Conservation (phyloP, 148 eudicot species). For the Rhododendron simsii region DNA sequence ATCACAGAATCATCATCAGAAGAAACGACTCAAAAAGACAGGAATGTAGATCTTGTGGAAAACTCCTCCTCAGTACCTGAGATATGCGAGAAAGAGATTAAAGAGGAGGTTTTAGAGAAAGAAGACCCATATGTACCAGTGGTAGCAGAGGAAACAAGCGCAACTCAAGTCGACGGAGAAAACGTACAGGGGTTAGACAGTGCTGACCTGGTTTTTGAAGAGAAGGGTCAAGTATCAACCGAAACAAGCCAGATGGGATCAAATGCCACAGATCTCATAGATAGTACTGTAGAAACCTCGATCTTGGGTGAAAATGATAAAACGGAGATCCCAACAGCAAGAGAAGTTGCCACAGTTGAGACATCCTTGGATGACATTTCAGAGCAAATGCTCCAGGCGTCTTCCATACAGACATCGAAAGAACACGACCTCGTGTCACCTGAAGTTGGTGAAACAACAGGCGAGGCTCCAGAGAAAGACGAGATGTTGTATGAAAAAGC, state of each 20-base stretch:
- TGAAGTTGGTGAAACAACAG: slow-evolving; percentile 2
- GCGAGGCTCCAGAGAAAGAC: slow-evolving; percentile 8
- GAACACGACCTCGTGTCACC: neutral
- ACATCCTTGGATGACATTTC: slow-evolving; percentile 4
- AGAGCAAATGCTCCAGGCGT: neutral
- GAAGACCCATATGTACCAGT: neutral
- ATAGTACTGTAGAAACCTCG: neutral
- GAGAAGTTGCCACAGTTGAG: slow-evolving; percentile 2
- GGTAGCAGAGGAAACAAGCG: neutral
- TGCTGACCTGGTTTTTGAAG: slow-evolving; percentile 2
- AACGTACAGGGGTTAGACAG: neutral
- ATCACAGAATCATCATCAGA: neutral
- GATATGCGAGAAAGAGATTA: neutral
- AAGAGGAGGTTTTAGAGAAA: slow-evolving; percentile 1
- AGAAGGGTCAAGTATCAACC: neutral
- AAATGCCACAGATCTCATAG: neutral
- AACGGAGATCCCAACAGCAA: neutral
- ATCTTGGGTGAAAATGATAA: neutral
- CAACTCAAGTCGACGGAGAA: neutral
- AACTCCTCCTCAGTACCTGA: slow-evolving; percentile 3
- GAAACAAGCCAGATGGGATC: slow-evolving; percentile 1
- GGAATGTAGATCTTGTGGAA: neutral
- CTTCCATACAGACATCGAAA: slow-evolving; percentile 3
- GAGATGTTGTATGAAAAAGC: neutral
- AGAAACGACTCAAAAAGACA: neutral